Base-by-base conservation (phyloP, 139 green algal species). In the Tetradesmus obliquus region DNA sequence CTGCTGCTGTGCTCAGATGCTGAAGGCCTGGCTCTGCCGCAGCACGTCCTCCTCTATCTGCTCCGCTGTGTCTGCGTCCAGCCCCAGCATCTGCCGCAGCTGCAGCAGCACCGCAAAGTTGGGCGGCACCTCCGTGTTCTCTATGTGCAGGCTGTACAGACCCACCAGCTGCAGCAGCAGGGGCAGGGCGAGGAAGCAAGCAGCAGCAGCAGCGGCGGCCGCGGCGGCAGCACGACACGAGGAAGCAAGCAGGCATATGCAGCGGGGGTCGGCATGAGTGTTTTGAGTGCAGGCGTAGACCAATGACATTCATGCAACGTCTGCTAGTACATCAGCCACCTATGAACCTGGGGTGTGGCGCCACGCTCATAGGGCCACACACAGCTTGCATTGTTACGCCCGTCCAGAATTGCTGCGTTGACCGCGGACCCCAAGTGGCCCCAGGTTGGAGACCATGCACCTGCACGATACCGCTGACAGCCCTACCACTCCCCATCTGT, bases 91-190 rank as follows among this genome's bases (percentile, higher is more conserved):
- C 32, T 94, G 45, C 5, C 88, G 88, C 80, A 92, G 60, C 94
- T 98, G 96, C 60, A 98, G 93, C 87, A 97, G 90, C n/a, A 92
- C 94, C 2, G 95, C 94, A 88, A 96, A 98, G 57, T 96, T 94
- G 13, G 95, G 89, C 1, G 96, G 96, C 66, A 96, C 86, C 90
- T 96, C 94, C 0, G 94, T 94, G 89, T 97, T 96, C 79, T 94
- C 76, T 22, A 98, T 74, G 90, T 98, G 94, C 72, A 98, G 88
- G 53, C 92, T 92, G 92, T 98, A 98, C 9, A 98, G 91, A 15
- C 91, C 85, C 55, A 92, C 55, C 84, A 96, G 85, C 86, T 82
- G 85, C 85, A 89, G 66, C 58, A 62, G 32, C 15, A 55, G 66
- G 6, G 80, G n/a, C 74, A 55, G n/a, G 22, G 13, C 60, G 13